Base-by-base conservation (phyloP, 2,329 filamentous ascomycete species). In the Colletotrichum falcatum region DNA sequence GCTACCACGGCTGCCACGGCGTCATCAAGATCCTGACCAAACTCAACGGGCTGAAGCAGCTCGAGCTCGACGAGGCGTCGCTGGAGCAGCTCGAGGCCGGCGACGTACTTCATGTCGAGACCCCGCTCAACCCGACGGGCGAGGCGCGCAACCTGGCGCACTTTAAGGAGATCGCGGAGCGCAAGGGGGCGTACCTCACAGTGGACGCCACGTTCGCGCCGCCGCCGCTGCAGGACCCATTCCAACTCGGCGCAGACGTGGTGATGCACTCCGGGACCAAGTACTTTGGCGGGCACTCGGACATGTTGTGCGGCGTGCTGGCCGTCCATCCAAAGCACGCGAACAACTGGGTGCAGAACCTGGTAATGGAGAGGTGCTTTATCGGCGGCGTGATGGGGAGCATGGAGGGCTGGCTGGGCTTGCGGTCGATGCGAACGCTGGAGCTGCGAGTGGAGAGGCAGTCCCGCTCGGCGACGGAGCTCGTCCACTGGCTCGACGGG, bases 231-330 rank as follows among this genome's bases (percentile, higher is more conserved):
- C 92, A 94, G 79, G 93, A 98, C 76, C 95, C 96, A 0, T 96
- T 98, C 76, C 78, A 80, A 35, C 91, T 88, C 79, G 95, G 94
- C 56, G 94, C 92, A 35, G 95, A 98, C 81, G 81, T 95, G 1
- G 89, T 97, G 42, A 92, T 98, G 93, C 96, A 99, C 82, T 92
- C 89, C 61, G 96, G 94, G 4, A 97, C 95, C 23, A 99, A 98
- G 85, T 99, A 98, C 81, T 89, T 99, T 74, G 96, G 96, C 26
- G 96, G 96, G 0, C 96, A 99, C 82, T 95, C 92, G 74, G 96
- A 99, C 81, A 87, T 98, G 87, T 88, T 98, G 7, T 97, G 93
- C 78, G 96, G 96, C 28, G 91, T 97, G 23, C 83, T 99, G 35
- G 89, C 90, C 0, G 88, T 94, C 7, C 84, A 87, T 61, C 87